Base-by-base conservation (phyloP, 2,329 filamentous ascomycete species). In the Metarhizium rileyi region DNA sequence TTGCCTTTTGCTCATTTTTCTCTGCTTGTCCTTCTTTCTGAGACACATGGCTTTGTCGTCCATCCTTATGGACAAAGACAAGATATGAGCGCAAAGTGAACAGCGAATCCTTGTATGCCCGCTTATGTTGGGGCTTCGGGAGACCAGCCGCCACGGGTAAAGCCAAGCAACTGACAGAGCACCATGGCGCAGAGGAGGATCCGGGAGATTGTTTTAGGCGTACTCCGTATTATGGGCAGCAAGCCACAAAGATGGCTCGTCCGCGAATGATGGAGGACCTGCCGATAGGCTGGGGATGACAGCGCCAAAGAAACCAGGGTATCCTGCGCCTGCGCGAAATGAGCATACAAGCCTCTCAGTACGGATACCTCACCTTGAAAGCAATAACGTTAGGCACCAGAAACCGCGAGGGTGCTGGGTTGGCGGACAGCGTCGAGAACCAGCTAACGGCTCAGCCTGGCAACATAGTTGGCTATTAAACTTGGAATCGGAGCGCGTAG, bases 121-220 rank as follows among this genome's bases (percentile, higher is more conserved):
- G 26, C 27, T 36, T 35, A 46, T 23, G 18, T 27, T 47, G 47
- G 49, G 50, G 50, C 50, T 52, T 49, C 50, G 50, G 47, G 47
- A 47, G 43, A 23, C 42, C n/a, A 28, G 35, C 43, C 43, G 49
- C 40, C 40, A 44, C 41, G 28, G 8, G 35, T 46, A 51, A 20
- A 8, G 23, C n/a, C 28, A 25, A 42, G 22, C 20, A 46, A 35
- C 30, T 44, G 7, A 38, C n/a, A 23, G 33, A 6, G 8, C 20
- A 42, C 12, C 20, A 42, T 42, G 38, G 38, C 38, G 38, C 18
- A 10, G 25, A 42, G 38, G 23, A 23, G n/a, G 10, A 42, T 42
- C 38, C 20, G 38, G 38, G 38, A 22, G 14, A 7, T 18, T 38
- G 35, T n/a, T 20, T 14, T 14, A 33, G 30, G 30, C 30, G 12